Conservation (phyloP, 176 grass and related monocot genomes). For the Thinopyrum elongatum region DNA sequence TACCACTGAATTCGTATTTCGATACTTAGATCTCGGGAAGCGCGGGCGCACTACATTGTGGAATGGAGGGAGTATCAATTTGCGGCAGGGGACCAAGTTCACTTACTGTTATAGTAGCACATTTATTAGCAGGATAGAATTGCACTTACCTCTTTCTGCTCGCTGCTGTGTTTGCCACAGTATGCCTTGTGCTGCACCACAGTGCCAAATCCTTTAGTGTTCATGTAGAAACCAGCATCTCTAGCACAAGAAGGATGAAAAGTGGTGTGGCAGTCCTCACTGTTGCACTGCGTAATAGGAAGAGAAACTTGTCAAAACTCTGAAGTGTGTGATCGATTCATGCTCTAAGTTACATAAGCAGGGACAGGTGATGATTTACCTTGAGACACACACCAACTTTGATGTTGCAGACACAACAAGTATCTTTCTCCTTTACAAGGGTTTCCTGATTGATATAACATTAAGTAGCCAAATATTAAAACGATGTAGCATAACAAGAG, state of each 20-base stretch:
- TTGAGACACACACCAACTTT: conserved; percentile 71
- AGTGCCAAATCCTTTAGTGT: conserved; percentile 59
- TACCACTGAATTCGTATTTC: too few species aligned
- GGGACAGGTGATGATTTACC: conserved; percentile 39
- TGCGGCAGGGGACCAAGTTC: not conserved
- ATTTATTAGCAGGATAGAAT: conserved; percentile 14
- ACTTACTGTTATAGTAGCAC: conserved; percentile 1
- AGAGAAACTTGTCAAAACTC: conserved; percentile 33
- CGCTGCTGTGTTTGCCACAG: conserved; percentile 70
- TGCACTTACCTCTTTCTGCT: conserved; percentile 71
- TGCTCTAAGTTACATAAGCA: conserved; percentile 21
- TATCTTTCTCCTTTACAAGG: conserved; percentile 64
- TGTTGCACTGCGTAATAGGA: conserved; percentile 73
- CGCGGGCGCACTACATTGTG: too few species aligned
- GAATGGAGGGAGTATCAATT: not conserved
- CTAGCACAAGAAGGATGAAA: conserved; percentile 95
- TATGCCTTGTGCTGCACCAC: conserved; percentile 74
- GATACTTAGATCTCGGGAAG: too few species aligned
- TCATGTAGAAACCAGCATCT: conserved; percentile 91
- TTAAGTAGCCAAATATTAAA: conserved; percentile 32
- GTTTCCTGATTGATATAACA: conserved; percentile 58
- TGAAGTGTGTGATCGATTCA: conserved; percentile 26
- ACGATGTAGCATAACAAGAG: conserved; percentile 20
- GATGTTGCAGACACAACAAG: conserved; percentile 68
- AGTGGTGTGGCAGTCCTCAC: conserved; percentile 58